phyloP scores from a whole-genome alignment of 179 eudicot genomes.

The Beta lomatogona region DNA sequence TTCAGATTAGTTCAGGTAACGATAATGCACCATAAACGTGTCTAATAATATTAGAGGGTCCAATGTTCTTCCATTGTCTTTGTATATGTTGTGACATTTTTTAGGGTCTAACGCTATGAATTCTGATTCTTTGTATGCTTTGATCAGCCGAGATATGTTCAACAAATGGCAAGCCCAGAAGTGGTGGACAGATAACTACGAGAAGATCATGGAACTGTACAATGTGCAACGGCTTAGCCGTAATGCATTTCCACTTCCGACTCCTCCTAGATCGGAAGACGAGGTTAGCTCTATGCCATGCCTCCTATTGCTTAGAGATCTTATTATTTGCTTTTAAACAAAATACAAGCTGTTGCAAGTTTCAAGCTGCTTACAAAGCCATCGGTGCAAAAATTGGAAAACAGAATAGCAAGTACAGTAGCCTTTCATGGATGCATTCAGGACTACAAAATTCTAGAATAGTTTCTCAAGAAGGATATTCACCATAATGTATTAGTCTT shows the following conservation, averaged over 20 bases:
- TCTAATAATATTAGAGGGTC: not conserved
- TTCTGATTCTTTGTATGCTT: slow-evolving; percentile 25
- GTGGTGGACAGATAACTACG: slow-evolving; percentile 96
- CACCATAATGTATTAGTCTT: too few species aligned
- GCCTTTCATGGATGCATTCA: not conserved
- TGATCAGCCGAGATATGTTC: slow-evolving; percentile 80
- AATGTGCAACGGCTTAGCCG: slow-evolving; percentile 85
- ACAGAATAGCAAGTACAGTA: not conserved
- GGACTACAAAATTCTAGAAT: not conserved
- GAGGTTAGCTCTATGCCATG: slow-evolving; percentile 45
- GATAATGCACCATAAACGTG: not conserved
- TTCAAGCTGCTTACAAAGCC: not conserved
- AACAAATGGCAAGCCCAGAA: slow-evolving; percentile 93
- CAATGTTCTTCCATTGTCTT: not conserved
- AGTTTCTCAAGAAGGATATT: too few species aligned
- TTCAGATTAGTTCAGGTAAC: not conserved
- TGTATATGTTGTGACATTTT: not conserved
- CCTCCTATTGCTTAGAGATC: not conserved
- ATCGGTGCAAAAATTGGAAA: not conserved
- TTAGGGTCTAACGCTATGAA: not conserved
- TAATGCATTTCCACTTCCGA: slow-evolving; percentile 85
- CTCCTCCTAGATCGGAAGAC: slow-evolving; percentile 76
- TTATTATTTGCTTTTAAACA: not conserved
- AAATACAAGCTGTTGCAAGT: not conserved
- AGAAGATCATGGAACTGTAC: slow-evolving; percentile 90